These are phyloP conservation scores for Naganishia vishniacii DNA, from an alignment of 768 basidiomycete genomes.

Conservation along the genomic window DNA sequence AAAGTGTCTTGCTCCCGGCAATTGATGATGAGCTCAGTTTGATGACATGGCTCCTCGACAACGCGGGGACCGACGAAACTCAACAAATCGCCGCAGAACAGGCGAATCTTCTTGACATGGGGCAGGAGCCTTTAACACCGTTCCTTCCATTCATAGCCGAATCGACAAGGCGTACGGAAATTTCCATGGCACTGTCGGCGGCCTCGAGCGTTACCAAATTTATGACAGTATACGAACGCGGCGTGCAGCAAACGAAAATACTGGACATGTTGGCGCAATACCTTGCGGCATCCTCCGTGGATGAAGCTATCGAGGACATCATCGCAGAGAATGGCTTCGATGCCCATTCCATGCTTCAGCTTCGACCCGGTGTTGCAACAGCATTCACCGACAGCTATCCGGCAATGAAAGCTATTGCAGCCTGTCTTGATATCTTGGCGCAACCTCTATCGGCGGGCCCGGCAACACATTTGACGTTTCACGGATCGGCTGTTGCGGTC, in stretches of 20 bases:
- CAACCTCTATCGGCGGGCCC: neutral
- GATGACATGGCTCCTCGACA: conserved; percentile 16
- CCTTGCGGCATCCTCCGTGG: conserved; percentile 3
- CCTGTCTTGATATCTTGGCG: neutral
- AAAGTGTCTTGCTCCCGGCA: conserved; percentile 63
- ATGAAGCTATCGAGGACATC: conserved; percentile 11
- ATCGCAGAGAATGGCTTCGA: conserved; percentile 1
- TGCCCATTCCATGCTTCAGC: neutral
- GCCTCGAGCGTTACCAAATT: conserved; percentile 3
- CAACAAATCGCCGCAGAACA: conserved; percentile 14
- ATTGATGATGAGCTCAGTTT: conserved; percentile 48
- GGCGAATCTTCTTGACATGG: neutral
- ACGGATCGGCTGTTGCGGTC: neutral
- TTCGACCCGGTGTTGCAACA: neutral
- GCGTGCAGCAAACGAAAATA: conserved; percentile 2
- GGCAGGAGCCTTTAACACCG: neutral
- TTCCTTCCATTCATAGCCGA: conserved; percentile 2
- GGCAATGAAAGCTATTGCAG: neutral
- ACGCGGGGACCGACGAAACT: conserved; percentile 1
- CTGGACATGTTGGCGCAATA: neutral
- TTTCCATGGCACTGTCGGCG: conserved; percentile 7
- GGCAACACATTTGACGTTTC: neutral
- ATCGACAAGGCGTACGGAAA: neutral
- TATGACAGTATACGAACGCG: neutral
- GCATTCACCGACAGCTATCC: neutral